Conservation (phyloP, 1,284 basidiomycete genomes). For the Fomes fomentarius region DNA sequence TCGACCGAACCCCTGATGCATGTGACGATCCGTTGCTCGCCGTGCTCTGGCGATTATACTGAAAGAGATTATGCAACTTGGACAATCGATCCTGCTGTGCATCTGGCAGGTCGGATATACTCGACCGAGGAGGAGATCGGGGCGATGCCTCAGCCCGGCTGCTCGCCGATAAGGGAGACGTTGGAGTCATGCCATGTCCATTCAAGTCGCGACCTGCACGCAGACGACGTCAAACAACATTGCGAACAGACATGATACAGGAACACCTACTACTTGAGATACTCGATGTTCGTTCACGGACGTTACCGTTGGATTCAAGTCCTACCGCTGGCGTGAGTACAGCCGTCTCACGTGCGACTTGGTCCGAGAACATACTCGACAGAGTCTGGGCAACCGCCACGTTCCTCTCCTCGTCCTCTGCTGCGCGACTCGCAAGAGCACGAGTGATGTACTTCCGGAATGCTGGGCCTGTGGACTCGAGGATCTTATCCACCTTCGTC, state of each 20-base stretch:
- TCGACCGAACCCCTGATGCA: slow-evolving; percentile 30
- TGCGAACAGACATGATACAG: neutral
- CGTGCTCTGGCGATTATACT: slow-evolving; percentile 71
- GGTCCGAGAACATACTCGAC: slow-evolving; percentile 60
- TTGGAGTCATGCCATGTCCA: slow-evolving; percentile 21
- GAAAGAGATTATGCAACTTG: slow-evolving; percentile 77
- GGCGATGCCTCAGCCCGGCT: slow-evolving; percentile 30
- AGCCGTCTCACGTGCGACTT: slow-evolving; percentile 4
- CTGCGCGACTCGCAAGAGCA: slow-evolving; percentile 80
- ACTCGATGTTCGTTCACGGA: slow-evolving; percentile 31
- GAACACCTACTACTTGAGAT: slow-evolving; percentile 24
- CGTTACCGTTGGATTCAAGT: slow-evolving; percentile 48
- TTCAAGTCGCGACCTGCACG: slow-evolving; percentile 18
- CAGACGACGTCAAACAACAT: neutral
- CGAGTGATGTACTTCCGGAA: slow-evolving; percentile 87
- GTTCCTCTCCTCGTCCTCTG: slow-evolving; percentile 81
- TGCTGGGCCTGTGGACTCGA: slow-evolving; percentile 80
- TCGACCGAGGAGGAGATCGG: slow-evolving; percentile 39
- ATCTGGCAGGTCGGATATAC: slow-evolving; percentile 36
- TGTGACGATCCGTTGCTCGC: slow-evolving; percentile 65
- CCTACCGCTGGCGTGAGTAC: neutral
- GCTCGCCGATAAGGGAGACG: slow-evolving; percentile 20
- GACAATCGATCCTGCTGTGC: slow-evolving; percentile 63
- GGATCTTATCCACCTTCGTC: slow-evolving; percentile 81
- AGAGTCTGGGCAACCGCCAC: slow-evolving; percentile 78